Conservation (phyloP, 176 grass and related monocot genomes). For the Oryza punctata region DNA sequence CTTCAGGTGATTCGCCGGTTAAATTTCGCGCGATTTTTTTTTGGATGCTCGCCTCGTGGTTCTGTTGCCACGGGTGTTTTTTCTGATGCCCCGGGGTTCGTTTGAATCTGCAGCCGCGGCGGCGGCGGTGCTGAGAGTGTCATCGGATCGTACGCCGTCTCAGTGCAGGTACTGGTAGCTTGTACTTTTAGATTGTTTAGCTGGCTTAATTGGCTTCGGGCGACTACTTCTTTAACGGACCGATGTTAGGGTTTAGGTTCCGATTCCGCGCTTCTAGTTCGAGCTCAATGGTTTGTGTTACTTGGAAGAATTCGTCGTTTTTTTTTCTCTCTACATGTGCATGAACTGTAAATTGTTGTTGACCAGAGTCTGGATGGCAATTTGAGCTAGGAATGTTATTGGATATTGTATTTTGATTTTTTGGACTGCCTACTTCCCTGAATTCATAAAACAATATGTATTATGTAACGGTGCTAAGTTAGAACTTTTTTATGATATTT, state of each 20-base stretch:
- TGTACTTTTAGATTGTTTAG: not conserved
- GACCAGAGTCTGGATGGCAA: not conserved
- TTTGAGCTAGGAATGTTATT: not conserved
- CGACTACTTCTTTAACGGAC: not conserved
- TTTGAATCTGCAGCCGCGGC: constrained; percentile 54
- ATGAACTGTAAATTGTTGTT: not conserved
- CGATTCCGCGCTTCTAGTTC: not conserved
- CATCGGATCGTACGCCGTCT: constrained; percentile 84
- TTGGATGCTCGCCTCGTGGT: not conserved
- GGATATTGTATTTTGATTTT: not conserved
- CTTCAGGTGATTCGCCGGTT: constrained; percentile 41
- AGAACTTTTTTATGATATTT: not conserved
- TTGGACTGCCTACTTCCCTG: not conserved
- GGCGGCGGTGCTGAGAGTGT: constrained; percentile 69
- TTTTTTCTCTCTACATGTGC: not conserved
- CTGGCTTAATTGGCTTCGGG: not conserved
- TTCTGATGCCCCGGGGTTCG: constrained; percentile 26
- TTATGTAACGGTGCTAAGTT: not conserved
- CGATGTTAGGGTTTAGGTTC: constrained; percentile 38
- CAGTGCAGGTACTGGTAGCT: constrained; percentile 65
- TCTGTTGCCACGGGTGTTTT: constrained; percentile 4
- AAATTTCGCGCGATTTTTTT: not conserved
- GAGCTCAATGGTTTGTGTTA: not conserved
- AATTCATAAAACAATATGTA: not conserved
- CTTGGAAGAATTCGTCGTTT: not conserved